phyloP scores from a whole-genome alignment of 345 rosid genomes.

The Corymbia maculata region DNA sequence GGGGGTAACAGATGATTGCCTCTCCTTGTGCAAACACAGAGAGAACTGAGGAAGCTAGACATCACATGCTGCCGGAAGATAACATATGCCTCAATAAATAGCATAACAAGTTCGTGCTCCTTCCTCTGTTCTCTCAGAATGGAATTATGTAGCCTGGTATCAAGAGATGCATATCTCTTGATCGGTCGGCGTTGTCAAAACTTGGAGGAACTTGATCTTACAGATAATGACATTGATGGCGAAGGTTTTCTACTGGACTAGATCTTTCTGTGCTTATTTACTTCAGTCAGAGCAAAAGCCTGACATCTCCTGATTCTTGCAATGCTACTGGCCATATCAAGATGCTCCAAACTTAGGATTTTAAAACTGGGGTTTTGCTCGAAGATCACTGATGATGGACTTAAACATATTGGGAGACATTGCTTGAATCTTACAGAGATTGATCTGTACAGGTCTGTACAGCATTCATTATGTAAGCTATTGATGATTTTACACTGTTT shows the following conservation, averaged over 20 bases:
- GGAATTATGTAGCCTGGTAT: slow-evolving; percentile 57
- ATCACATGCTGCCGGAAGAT: slow-evolving; percentile 62
- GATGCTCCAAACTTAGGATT: slow-evolving; percentile 38
- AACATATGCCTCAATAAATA: slow-evolving; percentile 40
- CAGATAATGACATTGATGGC: slow-evolving; percentile 66
- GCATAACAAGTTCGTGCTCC: slow-evolving; percentile 34
- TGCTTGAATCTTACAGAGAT: slow-evolving; percentile 57
- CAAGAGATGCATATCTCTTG: slow-evolving; percentile 46
- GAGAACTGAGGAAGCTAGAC: slow-evolving; percentile 52
- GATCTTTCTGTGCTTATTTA: neutral
- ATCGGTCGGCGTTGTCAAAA: slow-evolving; percentile 41
- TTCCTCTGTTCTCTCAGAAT: slow-evolving; percentile 43
- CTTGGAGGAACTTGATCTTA: slow-evolving; percentile 69
- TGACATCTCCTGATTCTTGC: neutral
- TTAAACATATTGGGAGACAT: slow-evolving; percentile 29
- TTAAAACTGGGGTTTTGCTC: slow-evolving; percentile 58
- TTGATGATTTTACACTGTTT: neutral
- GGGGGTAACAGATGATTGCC: slow-evolving; percentile 60
- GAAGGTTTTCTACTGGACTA: slow-evolving; percentile 30
- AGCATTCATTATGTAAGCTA: neutral
- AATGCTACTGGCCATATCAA: slow-evolving; percentile 46
- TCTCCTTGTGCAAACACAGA: slow-evolving; percentile 38
- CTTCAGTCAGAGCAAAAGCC: neutral
- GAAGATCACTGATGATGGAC: slow-evolving; percentile 46
- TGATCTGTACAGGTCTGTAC: slow-evolving; percentile 49